phyloP scores from a whole-genome alignment of 1,139 yeast species.

The Geotrichum bryndzae region DNA sequence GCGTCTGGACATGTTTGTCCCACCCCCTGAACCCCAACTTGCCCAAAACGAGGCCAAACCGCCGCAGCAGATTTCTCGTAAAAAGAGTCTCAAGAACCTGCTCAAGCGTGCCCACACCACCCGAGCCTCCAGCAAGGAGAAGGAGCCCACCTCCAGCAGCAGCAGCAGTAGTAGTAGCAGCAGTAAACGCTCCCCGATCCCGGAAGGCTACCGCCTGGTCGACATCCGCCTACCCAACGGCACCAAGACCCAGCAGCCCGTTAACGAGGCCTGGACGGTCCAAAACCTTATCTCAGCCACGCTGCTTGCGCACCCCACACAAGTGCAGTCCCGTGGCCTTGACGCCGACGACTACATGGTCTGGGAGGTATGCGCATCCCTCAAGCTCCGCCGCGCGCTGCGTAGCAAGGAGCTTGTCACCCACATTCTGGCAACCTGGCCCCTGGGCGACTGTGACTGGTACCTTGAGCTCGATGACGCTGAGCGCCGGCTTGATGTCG shows the following conservation, averaged over 20 bases:
- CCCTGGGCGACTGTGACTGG: constrained; percentile 5
- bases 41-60: background rate
- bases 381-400: constrained; percentile 12
- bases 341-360: constrained; percentile 14
- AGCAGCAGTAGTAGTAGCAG: too few relatives aligned
- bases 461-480: constrained; percentile 23
- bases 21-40: background rate
- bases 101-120: background rate
- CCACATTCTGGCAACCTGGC: constrained; percentile 10
- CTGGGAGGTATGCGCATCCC: constrained; percentile 14
- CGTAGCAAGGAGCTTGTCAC: constrained; percentile 7
- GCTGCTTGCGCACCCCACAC: background rate
- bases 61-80: background rate
- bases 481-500: constrained; percentile 19
- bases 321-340: background rate
- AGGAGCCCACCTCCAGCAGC: background rate
- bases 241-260: background rate
- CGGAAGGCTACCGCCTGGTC: background rate
- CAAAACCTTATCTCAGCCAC: background rate
- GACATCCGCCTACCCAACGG: background rate
- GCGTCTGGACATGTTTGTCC: background rate
- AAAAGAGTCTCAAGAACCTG: background rate
- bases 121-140: background rate
- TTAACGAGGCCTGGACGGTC: background rate
- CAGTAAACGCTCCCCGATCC: background rate